Evolutionary conservation across 129 eudicot genomes (phyloP).

Genomic region (Cynara cardunculus): DNA sequence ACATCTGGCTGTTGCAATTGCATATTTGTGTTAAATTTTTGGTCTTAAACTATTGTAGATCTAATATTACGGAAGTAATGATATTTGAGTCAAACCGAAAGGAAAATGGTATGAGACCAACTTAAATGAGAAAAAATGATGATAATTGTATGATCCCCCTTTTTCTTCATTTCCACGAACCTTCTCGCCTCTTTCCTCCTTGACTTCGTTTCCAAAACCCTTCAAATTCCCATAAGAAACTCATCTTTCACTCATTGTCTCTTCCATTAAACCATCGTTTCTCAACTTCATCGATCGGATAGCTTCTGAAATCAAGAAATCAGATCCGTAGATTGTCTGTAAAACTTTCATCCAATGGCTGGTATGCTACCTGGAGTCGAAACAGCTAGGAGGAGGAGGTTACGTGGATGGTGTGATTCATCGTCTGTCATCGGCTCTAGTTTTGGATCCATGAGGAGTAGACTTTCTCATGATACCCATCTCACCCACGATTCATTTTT

Average conservation of each 20-base stretch:
- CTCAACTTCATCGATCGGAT: not conserved
- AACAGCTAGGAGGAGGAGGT: constrained; percentile 42
- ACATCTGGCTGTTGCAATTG: too few relatives aligned
- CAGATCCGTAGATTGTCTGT: not conserved
- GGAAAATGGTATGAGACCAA: too few relatives aligned
- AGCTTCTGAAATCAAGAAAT: not conserved
- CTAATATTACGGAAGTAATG: too few relatives aligned
- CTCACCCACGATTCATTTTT: constrained; percentile 20
- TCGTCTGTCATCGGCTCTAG: constrained; percentile 5
- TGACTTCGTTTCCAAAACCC: not conserved
- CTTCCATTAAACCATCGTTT: constrained; percentile 11
- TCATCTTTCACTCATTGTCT: not conserved
- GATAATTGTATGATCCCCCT: too few relatives aligned
- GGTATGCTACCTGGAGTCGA: constrained; percentile 63
- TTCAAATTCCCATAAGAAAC: not conserved
- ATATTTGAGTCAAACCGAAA: too few relatives aligned
- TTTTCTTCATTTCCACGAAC: not conserved
- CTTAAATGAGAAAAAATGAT: too few relatives aligned
- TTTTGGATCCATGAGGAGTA: constrained; percentile 20
- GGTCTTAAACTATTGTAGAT: too few relatives aligned
- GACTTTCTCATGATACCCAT: constrained; percentile 26
- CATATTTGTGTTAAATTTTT: too few relatives aligned
- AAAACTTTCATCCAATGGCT: constrained; percentile 28
- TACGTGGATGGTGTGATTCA: constrained; percentile 28
- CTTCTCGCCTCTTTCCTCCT: constrained; percentile 25